Evolutionary conservation across 352 stramenopile species (phyloP).

Genomic region (Pythium vanterpoolii): DNA sequence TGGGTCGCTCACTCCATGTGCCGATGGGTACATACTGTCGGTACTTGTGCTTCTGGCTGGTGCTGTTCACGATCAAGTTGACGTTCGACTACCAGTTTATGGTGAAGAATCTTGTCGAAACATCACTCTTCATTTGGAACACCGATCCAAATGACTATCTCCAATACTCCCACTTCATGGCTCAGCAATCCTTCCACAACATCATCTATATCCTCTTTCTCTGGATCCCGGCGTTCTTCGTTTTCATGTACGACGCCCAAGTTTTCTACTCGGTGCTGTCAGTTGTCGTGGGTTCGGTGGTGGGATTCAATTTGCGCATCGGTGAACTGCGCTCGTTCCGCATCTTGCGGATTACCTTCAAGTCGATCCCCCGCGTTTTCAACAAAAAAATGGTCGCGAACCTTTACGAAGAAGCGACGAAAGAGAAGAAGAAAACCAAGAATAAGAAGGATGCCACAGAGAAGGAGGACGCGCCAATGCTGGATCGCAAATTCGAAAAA

Average conservation of each 20-base stretch:
- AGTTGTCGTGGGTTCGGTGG: conserved; percentile 77
- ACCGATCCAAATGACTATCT: conserved; percentile 66
- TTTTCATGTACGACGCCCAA: conserved; percentile 86
- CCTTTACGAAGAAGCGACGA: conserved; percentile 65
- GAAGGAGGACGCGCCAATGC: conserved; percentile 58
- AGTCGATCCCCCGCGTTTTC: conserved; percentile 83
- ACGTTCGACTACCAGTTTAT: conserved; percentile 87
- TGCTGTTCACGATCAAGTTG: conserved; percentile 72
- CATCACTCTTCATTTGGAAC: conserved; percentile 85
- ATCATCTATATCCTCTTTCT: conserved; percentile 82
- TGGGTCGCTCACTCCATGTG: conserved; percentile 72
- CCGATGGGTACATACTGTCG: conserved; percentile 65
- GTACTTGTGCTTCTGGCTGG: conserved; percentile 82
- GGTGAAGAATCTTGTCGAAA: conserved; percentile 82
- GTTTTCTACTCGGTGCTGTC: conserved; percentile 84
- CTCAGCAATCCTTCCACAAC: conserved; percentile 83
- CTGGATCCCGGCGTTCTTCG: conserved; percentile 78
- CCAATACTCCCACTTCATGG: conserved; percentile 80
- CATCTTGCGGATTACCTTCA: conserved; percentile 78
- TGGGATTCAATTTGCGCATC: conserved; percentile 83
- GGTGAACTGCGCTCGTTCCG: conserved; percentile 83
- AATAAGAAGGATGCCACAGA: conserved; percentile 62
- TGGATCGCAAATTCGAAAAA: conserved; percentile 72
- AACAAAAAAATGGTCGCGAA: conserved; percentile 89
- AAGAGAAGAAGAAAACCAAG: conserved; percentile 70